phyloP scores from a whole-genome alignment of 371 early-diverging fungal species.

The Zychaea mexicana region DNA sequence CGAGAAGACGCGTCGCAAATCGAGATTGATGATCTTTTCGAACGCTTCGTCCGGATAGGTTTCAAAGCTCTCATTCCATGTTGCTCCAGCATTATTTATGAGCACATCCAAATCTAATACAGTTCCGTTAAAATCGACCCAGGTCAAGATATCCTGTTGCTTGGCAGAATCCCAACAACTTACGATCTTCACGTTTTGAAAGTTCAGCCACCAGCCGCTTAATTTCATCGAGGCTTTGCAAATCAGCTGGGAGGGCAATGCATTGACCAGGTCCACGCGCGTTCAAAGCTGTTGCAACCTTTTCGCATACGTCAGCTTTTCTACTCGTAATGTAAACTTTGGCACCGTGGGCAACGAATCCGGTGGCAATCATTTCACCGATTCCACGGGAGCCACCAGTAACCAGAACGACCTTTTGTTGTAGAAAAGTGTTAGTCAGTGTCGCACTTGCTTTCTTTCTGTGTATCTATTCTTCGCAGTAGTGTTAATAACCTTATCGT shows the following conservation, averaged over 20 bases:
- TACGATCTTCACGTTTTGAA: constrained; percentile 60
- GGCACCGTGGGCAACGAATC: constrained; percentile 67
- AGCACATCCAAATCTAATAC: constrained; percentile 75
- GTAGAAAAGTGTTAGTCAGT: constrained; percentile 74
- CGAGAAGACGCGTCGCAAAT: constrained; percentile 83
- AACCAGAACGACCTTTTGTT: constrained; percentile 89
- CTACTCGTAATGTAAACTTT: constrained; percentile 79
- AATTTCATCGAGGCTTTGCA: constrained; percentile 66
- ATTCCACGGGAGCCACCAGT: constrained; percentile 89
- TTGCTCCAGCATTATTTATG: constrained; percentile 87
- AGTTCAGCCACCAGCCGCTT: constrained; percentile 64
- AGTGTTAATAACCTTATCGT: neutral
- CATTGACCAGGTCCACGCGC: constrained; percentile 72
- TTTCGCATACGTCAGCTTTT: neutral
- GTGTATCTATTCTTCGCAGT: neutral
- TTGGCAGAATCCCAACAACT: too few species aligned
- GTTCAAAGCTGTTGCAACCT: constrained; percentile 57
- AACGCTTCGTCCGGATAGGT: constrained; percentile 72
- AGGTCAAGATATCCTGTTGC: too few species aligned
- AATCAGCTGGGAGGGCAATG: constrained; percentile 79
- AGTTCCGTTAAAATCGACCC: neutral
- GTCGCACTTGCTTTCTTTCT: too few species aligned
- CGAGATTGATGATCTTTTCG: constrained; percentile 84
- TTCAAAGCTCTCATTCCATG: constrained; percentile 68
- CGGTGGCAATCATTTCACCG: constrained; percentile 73